phyloP scores from a whole-genome alignment of 768 basidiomycete species.

The Dictyophora rubrovolvata region DNA sequence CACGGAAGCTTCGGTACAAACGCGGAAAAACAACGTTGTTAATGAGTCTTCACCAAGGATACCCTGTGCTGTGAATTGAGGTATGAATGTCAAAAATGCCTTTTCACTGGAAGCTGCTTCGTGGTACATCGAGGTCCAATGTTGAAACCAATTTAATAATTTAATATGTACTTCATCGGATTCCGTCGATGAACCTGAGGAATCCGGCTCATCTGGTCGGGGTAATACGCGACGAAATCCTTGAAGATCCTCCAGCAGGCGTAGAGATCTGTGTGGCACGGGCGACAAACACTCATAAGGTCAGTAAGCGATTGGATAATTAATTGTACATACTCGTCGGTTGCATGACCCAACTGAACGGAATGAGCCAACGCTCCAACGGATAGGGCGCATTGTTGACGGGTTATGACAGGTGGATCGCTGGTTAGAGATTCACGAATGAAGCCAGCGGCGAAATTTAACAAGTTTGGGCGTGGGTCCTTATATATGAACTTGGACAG shows the following conservation, averaged over 20 bases:
- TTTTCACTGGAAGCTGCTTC: constrained; percentile 86
- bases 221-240: constrained; percentile 45
- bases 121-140: constrained; percentile 95
- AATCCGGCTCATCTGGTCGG: constrained; percentile 18
- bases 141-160: constrained; percentile 73
- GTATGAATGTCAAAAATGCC: constrained; percentile 92
- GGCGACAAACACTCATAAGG: constrained; percentile 1
- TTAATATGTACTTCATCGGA: constrained; percentile 68
- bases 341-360: constrained; percentile 62
- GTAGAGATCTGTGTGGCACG: constrained; percentile 41
- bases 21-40: constrained; percentile 97
- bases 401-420: constrained; percentile 72
- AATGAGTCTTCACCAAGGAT: constrained; percentile 93
- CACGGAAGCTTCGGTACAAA: constrained; percentile 91
- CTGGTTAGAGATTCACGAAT: constrained; percentile 79
- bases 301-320: not conserved
- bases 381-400: constrained; percentile 67
- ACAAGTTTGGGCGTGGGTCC: constrained; percentile 65
- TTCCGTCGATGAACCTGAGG: constrained; percentile 46
- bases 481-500: constrained; percentile 76
- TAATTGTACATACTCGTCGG: constrained; percentile 60
- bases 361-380: constrained; percentile 76
- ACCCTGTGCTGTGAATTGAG: constrained; percentile 93
- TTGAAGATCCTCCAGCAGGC: constrained; percentile 74
- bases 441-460: constrained; percentile 74